Evolutionary conservation across 306 rosid genomes (phyloP).

Genomic region (Spatholobus suberectus): DNA sequence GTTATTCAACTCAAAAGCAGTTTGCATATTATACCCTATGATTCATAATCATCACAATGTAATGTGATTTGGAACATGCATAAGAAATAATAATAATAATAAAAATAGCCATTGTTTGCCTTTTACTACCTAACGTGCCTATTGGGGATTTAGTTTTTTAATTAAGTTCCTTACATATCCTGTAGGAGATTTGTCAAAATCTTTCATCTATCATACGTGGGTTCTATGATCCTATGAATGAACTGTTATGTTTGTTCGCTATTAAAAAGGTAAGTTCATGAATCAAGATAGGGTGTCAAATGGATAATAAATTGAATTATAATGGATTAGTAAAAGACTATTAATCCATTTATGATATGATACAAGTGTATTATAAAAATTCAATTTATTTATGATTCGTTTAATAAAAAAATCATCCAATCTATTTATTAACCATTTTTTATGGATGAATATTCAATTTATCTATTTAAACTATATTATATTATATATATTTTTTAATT

Average conservation of each 20-base stretch:
- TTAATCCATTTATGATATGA: too few relatives aligned
- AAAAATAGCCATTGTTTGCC: background rate
- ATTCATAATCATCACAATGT: constrained; percentile 8
- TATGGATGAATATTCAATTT: too few relatives aligned
- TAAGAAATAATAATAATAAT: background rate
- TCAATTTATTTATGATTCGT: too few relatives aligned
- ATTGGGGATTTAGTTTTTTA: background rate
- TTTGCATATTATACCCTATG: background rate
- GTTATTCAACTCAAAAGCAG: constrained; percentile 13
- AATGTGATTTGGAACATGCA: constrained; percentile 11
- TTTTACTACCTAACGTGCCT: background rate
- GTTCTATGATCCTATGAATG: background rate
- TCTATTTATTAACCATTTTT: too few relatives aligned
- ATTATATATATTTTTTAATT: too few relatives aligned
- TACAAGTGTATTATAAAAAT: too few relatives aligned
- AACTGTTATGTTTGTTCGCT: background rate
- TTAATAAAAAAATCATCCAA: too few relatives aligned
- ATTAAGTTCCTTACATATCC: background rate
- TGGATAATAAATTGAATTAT: too few relatives aligned
- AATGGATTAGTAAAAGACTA: background rate
- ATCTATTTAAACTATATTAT: too few relatives aligned
- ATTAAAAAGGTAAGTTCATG: background rate
- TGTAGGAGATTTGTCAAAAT: background rate
- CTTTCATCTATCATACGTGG: background rate
- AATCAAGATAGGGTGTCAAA: background rate